Conservation (phyloP, 2,329 filamentous ascomycete genomes). For the Exophiala sp. region DNA sequence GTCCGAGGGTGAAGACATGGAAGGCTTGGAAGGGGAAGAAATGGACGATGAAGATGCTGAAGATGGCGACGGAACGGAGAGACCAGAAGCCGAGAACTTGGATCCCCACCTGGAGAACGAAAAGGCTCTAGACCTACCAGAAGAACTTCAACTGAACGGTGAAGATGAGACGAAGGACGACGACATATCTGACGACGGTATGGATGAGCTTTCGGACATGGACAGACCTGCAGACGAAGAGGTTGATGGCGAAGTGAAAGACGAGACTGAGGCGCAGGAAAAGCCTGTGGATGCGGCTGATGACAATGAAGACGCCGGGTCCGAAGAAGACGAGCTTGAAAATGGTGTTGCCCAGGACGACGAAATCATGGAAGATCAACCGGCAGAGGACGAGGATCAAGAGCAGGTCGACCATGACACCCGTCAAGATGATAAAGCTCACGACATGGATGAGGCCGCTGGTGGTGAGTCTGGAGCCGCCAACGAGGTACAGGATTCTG, state of each 20-base stretch:
- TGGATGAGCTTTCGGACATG: conserved; percentile 54
- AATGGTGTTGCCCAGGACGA: conserved; percentile 38
- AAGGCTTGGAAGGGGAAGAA: conserved; percentile 55
- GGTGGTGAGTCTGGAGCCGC: conserved; percentile 41
- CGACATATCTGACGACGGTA: conserved; percentile 47
- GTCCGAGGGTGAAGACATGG: conserved; percentile 48
- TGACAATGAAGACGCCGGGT: conserved; percentile 32
- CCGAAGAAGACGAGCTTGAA: conserved; percentile 32
- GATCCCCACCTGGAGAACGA: conserved; percentile 76
- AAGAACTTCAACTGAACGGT: conserved; percentile 78
- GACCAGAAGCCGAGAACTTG: conserved; percentile 58
- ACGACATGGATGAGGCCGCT: conserved; percentile 42
- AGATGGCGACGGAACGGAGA: conserved; percentile 55
- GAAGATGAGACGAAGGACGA: conserved; percentile 51
- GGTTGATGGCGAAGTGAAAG: conserved; percentile 34
- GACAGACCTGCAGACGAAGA: conserved; percentile 41
- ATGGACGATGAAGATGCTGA: conserved; percentile 40
- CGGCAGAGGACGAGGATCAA: conserved; percentile 38
- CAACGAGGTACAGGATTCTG: conserved; percentile 37
- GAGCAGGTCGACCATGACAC: conserved; percentile 29
- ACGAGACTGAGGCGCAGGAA: conserved; percentile 29
- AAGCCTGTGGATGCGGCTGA: conserved; percentile 30
- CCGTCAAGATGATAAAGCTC: conserved; percentile 37
- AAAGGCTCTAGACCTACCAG: conserved; percentile 74
- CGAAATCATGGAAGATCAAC: conserved; percentile 26